A percentile compares a stretch with the other conserved stretches of the same genome.
phyloP scores from a whole-genome alignment of 2,329 filamentous ascomycete genomes.

The Grosmannia penicillata region DNA sequence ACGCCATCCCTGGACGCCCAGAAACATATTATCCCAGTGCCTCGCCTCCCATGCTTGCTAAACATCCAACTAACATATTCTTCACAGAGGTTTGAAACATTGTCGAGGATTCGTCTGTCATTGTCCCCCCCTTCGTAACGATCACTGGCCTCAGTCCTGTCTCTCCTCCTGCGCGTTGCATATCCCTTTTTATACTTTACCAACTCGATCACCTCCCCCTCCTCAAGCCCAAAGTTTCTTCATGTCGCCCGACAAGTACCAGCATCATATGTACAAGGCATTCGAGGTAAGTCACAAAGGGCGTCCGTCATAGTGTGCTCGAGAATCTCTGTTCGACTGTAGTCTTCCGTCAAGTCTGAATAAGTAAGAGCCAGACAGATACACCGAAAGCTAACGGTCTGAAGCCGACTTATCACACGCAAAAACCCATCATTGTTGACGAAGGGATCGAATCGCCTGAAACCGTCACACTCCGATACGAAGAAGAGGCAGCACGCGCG shows the following conservation, averaged over 20 bases:
- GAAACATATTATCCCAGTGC: neutral
- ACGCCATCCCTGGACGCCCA: too few relatives aligned
- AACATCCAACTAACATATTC: neutral
- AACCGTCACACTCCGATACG: slow-evolving; percentile 39
- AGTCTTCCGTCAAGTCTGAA: too few relatives aligned
- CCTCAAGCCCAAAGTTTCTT: slow-evolving; percentile 11
- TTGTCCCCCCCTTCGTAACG: neutral
- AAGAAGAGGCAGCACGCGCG: slow-evolving; percentile 37
- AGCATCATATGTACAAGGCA: slow-evolving; percentile 40
- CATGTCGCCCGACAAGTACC: slow-evolving; percentile 44
- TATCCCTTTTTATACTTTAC: neutral
- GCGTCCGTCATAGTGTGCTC: too few relatives aligned
- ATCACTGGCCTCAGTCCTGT: neutral
- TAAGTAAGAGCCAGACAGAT: neutral
- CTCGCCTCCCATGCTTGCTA: neutral
- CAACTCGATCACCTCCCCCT: neutral
- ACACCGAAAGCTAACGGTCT: neutral
- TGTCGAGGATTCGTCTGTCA: neutral
- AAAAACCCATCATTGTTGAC: slow-evolving; percentile 43
- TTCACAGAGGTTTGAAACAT: neutral
- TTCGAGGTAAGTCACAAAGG: slow-evolving; percentile 40
- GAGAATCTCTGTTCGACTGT: too few relatives aligned
- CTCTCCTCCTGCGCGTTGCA: neutral
- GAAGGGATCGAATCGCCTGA: slow-evolving; percentile 42
- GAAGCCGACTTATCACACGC: slow-evolving; percentile 39